phyloP scores from a whole-genome alignment of 2,329 filamentous ascomycete genomes.

The Lachnellula hyalina region DNA sequence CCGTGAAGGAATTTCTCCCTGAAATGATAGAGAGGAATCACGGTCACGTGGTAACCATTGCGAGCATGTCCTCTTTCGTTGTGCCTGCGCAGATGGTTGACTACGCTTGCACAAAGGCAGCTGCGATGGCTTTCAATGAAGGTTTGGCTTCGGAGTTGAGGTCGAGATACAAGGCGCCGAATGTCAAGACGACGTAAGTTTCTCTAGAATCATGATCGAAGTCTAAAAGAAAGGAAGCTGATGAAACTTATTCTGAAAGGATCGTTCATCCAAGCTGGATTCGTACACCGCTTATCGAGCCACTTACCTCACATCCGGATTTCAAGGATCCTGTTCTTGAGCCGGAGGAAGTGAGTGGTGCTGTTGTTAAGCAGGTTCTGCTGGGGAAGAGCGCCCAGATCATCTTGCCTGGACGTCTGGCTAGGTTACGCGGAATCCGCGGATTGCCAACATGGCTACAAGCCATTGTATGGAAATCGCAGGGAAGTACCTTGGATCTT shows the following conservation, averaged over 20 bases:
- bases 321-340: constrained; percentile 49
- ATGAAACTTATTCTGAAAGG: constrained; percentile 31
- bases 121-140: constrained; percentile 62
- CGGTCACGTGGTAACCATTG: constrained; percentile 67
- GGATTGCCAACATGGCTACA: not conserved
- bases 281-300: constrained; percentile 51
- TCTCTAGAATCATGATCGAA: not conserved
- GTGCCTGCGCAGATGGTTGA: constrained; percentile 40
- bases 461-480: not conserved
- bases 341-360: constrained; percentile 57
- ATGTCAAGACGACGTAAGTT: constrained; percentile 44
- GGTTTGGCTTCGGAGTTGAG: constrained; percentile 53
- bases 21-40: constrained; percentile 59
- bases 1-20: constrained; percentile 61
- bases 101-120: constrained; percentile 64
- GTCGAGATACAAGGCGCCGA: constrained; percentile 55
- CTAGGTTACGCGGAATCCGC: not conserved
- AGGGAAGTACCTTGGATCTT: not conserved
- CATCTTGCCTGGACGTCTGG: not conserved
- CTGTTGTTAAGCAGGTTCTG: constrained; percentile 54
- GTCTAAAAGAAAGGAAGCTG: not conserved
- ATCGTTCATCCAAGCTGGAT: constrained; percentile 59
- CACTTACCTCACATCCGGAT: constrained; percentile 42
- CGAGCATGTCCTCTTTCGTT: constrained; percentile 35
- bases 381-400: constrained; percentile 44